phyloP scores from a whole-genome alignment of 78 protist genomes.

The Polysphondylium violaceum region DNA sequence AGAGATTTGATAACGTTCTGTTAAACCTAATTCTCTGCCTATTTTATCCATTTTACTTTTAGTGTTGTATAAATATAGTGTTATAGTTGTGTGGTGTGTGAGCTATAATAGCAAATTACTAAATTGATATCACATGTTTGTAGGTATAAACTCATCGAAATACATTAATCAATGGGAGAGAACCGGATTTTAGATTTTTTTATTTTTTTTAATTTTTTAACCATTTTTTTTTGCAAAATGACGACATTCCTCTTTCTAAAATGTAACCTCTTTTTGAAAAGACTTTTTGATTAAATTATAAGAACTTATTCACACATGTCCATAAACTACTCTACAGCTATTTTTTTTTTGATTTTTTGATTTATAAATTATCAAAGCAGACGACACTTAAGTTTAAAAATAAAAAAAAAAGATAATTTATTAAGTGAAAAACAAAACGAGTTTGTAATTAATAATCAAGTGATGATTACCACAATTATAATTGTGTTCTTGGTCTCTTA shows the following conservation, averaged over 20 bases:
- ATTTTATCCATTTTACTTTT: not conserved
- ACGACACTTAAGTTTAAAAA: not conserved
- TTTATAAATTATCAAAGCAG: no score
- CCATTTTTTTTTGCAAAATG: not conserved
- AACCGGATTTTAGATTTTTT: not conserved
- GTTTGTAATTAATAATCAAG: no score
- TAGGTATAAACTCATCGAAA: no score
- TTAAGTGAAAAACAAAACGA: no score
- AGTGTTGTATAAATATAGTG: not conserved
- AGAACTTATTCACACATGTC: not conserved
- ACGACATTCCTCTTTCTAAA: not conserved
- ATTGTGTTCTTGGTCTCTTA: conserved; percentile 6
- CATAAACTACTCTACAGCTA: not conserved
- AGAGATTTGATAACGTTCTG: not conserved
- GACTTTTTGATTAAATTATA: not conserved
- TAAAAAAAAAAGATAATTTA: no score
- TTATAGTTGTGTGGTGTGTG: no score
- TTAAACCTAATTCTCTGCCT: not conserved
- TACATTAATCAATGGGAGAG: not conserved
- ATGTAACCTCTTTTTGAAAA: not conserved
- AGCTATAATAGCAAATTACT: not conserved
- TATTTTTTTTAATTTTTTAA: no score
- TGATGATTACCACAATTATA: no score
- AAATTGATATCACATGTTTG: not conserved
- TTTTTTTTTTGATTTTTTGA: not conserved